Conservation (phyloP, 225 moss, liverwort and hornwort genomes). For the Thuidium tamariscinum region DNA sequence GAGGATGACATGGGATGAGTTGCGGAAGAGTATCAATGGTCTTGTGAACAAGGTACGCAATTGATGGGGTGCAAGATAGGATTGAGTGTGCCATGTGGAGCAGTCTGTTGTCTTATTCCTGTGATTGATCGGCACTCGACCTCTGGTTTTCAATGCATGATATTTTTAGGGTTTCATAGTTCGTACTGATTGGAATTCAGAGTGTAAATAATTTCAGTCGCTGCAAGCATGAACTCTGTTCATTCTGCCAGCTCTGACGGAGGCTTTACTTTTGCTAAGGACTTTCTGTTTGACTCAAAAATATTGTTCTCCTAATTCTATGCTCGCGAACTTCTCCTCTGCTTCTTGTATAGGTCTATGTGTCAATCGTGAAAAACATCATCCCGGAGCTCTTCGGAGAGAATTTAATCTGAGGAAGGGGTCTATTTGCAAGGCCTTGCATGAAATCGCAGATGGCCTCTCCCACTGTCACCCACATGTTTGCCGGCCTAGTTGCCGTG, state of each 20-base stretch:
- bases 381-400: conserved; percentile 71
- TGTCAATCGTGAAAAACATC: conserved; percentile 68
- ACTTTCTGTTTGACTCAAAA: background rate
- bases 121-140: background rate
- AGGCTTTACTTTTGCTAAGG: background rate
- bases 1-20: conserved; percentile 71
- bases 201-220: background rate
- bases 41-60: conserved; percentile 61
- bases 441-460: conserved; percentile 90
- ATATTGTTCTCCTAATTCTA: background rate
- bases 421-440: conserved; percentile 71
- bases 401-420: conserved; percentile 65
- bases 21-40: conserved; percentile 76
- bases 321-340: background rate
- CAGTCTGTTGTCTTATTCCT: background rate
- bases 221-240: background rate
- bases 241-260: background rate
- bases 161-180: background rate
- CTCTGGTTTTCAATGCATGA: background rate
- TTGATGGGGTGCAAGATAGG: background rate
- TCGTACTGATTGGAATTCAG: background rate
- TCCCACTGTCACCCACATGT: conserved; percentile 69
- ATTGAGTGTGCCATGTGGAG: background rate
- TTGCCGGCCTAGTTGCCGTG: conserved; percentile 62
- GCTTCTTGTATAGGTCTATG: conserved; percentile 23